Conservation (phyloP, 2,329 filamentous ascomycete species). For the Coniochaeta pulveracea region DNA sequence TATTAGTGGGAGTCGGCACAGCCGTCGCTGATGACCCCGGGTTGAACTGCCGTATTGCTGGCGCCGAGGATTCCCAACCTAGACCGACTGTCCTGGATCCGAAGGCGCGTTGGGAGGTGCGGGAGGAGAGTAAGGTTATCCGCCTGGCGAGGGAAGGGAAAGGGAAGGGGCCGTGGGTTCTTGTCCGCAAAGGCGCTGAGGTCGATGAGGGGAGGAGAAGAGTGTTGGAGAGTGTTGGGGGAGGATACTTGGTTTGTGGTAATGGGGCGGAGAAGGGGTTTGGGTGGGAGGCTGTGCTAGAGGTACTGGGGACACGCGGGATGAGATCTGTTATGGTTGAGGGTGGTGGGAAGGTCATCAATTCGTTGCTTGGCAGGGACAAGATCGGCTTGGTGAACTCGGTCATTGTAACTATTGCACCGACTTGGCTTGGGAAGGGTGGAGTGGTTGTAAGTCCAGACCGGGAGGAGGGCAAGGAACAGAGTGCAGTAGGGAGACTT, state of each 20-base stretch:
- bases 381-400: conserved; percentile 53
- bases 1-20: conserved; percentile 76
- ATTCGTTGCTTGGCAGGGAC: conserved; percentile 57
- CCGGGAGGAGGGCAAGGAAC: conserved; percentile 35
- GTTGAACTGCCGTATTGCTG: conserved; percentile 65
- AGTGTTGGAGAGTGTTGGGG: conserved; percentile 37
- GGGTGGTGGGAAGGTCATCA: conserved; percentile 74
- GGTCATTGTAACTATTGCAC: conserved; percentile 81
- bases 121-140: conserved; percentile 51
- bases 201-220: conserved; percentile 29
- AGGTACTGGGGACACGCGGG: conserved; percentile 42
- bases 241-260: conserved; percentile 33
- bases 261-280: conserved; percentile 32
- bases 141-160: conserved; percentile 49
- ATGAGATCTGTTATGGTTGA: conserved; percentile 83
- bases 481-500: conserved; percentile 52
- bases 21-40: conserved; percentile 76
- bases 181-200: conserved; percentile 37
- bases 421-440: conserved; percentile 76
- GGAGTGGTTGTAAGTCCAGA: conserved; percentile 70
- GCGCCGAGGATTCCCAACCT: conserved; percentile 43
- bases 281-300: conserved; percentile 54
- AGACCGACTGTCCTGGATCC: conserved; percentile 78
- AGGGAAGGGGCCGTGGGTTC: conserved; percentile 64
- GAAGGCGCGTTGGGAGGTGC: conserved; percentile 57